A percentile compares a stretch with the other conserved stretches of the same genome.
These are phyloP conservation scores for Pharnaceum exiguum DNA, from an alignment of 148 eudicot genomes.

Conservation along the genomic window DNA sequence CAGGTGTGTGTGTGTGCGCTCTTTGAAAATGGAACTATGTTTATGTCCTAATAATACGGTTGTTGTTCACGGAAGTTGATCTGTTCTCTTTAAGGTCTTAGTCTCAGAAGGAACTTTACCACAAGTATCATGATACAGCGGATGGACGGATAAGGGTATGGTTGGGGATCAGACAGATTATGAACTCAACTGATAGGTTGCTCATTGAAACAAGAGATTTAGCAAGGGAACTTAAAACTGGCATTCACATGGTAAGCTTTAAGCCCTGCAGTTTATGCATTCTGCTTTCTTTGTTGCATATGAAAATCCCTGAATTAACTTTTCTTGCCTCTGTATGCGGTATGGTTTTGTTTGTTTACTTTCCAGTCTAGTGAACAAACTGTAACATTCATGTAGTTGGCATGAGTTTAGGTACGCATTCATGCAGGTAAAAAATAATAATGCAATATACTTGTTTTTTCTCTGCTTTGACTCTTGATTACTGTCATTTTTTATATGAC, in stretches of 20 bases:
- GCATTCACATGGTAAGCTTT: slow-evolving; percentile 80
- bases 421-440: too few relatives aligned
- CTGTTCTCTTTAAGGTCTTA: slow-evolving; percentile 28
- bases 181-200: slow-evolving; percentile 83
- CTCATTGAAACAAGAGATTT: slow-evolving; percentile 63
- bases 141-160: slow-evolving; percentile 83
- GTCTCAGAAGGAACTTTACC: slow-evolving; percentile 70
- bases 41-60: background rate
- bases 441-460: too few relatives aligned
- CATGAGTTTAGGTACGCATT: too few relatives aligned
- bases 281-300: background rate
- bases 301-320: background rate
- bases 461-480: too few relatives aligned
- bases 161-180: slow-evolving; percentile 89
- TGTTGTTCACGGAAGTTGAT: slow-evolving; percentile 10
- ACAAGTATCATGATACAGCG: slow-evolving; percentile 71
- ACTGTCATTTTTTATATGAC: too few relatives aligned
- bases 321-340: slow-evolving; percentile 1
- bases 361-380: too few relatives aligned
- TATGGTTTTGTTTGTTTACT: too few relatives aligned
- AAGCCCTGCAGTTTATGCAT: slow-evolving; percentile 2
- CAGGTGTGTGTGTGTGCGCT: slow-evolving; percentile 46
- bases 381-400: too few relatives aligned
- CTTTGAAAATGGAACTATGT: background rate
- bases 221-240: slow-evolving; percentile 67